Evolutionary conservation across 352 stramenopile species (phyloP), one percentile per base, ranked within the genome.

Genomic region (Phytophthora pinifolia): DNA sequence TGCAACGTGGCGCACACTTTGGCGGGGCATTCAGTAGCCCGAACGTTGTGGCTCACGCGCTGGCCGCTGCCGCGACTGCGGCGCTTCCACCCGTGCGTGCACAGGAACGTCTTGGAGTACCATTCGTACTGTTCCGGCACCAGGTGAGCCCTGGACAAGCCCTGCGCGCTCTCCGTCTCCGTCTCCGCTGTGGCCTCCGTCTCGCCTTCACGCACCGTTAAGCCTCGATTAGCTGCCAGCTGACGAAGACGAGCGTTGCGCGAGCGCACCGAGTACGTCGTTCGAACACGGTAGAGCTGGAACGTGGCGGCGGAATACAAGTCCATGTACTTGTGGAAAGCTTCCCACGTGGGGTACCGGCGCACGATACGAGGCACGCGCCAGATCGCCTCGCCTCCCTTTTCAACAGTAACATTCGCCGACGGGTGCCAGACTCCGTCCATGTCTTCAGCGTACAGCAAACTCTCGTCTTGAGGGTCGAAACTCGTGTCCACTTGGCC

Each of bases 61-160:
- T 92, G 80, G 1, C 81, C 81, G 44, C 71, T 83, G 22, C 81
- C 81, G 14, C 81, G 77, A 33, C 79, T 81, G 7, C 81, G 74
- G 43, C 78, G 71, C 42, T 92, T 89, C 81, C 79, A 89, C 1
- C 81, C 81, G 44, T 92, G 79, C 3, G 81, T 92, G 43, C 81
- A 92, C 18, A 92, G 52, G 34, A 86, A 89, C 2, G 81, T 92
- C 58, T 92, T 92, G 8, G 79, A 88, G 46, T 92, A 92, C 79
- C 79, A 92, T 44, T 88, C 70, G 27, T 73, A 88, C 12, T 59
- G 61, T 10, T 77, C 62, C 3, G 81, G 81, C 9, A 88, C 67
- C 5, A 88, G 50, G 39, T 79, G 70, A n/a, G 62, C 66, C n/a
- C 66, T 53, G 14, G 66, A 75, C 0, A 75, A 17, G 1, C 53